Evolutionary conservation across 2,329 filamentous ascomycete species (phyloP).

Genomic region (Neofusicoccum umdonicola): DNA sequence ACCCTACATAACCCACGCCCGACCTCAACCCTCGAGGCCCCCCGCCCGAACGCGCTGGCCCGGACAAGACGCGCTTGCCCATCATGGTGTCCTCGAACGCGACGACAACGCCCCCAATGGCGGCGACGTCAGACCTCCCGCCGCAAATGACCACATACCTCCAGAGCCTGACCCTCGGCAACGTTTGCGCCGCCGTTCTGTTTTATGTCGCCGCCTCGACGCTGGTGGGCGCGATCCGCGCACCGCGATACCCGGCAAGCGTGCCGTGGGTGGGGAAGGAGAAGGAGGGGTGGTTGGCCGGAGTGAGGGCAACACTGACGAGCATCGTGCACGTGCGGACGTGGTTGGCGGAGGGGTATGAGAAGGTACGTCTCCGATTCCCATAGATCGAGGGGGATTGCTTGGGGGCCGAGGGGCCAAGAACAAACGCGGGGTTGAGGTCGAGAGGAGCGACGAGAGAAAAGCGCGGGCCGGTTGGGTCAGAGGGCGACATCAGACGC

Average conservation of each 20-base stretch:
- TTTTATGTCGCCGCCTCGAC: background rate
- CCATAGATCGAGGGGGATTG: background rate
- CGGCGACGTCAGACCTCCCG: background rate
- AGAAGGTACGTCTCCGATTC: background rate
- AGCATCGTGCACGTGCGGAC: background rate
- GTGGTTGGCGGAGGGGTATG: constrained; percentile 1
- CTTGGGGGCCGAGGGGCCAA: background rate
- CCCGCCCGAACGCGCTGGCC: too few relatives aligned
- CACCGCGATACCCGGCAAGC: background rate
- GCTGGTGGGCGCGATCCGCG: background rate
- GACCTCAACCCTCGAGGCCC: too few relatives aligned
- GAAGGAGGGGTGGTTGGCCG: background rate
- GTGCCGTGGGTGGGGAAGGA: constrained; percentile 3
- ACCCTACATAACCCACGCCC: background rate
- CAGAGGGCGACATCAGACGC: too few relatives aligned
- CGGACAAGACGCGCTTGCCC: background rate
- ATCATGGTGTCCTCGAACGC: background rate
- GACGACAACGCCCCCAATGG: background rate
- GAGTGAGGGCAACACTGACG: background rate
- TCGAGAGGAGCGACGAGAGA: background rate
- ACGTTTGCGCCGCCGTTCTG: background rate
- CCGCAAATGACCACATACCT: background rate
- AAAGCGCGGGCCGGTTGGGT: too few relatives aligned
- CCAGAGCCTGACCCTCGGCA: background rate
- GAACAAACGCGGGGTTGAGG: background rate